phyloP scores from a whole-genome alignment of 345 rosid species.

The Brassica incana region DNA sequence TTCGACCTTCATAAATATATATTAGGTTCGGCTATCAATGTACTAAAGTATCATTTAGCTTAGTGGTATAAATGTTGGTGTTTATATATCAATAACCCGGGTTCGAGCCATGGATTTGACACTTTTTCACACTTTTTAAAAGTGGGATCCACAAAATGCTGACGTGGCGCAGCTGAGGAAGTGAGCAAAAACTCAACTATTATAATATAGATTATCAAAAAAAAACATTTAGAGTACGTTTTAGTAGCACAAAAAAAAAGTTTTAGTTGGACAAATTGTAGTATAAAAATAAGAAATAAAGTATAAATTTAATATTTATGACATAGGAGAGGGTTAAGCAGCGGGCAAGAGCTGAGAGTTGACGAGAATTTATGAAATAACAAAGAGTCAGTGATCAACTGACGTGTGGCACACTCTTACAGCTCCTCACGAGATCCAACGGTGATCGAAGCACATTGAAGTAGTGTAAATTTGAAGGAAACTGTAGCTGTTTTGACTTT shows the following conservation, averaged over 20 bases:
- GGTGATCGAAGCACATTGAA: slow-evolving; percentile 25
- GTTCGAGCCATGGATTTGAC: no score
- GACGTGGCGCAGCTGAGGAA: no score
- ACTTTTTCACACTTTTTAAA: no score
- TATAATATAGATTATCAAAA: no score
- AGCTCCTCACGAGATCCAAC: slow-evolving; percentile 36
- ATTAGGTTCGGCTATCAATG: no score
- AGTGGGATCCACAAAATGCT: no score
- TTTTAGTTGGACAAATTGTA: not conserved
- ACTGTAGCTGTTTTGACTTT: slow-evolving; percentile 33
- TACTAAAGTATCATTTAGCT: no score
- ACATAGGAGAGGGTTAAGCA: slow-evolving; percentile 29
- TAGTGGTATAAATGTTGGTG: no score
- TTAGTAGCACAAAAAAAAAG: not conserved
- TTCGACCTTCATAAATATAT: no score
- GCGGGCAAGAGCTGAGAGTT: slow-evolving; percentile 27
- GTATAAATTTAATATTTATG: slow-evolving; percentile 24
- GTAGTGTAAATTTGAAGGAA: slow-evolving; percentile 11
- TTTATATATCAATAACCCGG: no score
- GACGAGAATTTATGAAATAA: slow-evolving; percentile 38
- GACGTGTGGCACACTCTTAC: slow-evolving; percentile 20
- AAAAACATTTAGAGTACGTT: not conserved
- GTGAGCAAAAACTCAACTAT: no score
- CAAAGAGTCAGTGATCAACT: slow-evolving; percentile 4
- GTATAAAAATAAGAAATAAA: not conserved